These are phyloP conservation scores for Dillenia turbinata DNA, from an alignment of 164 flowering plant species.

Conservation along the genomic window DNA sequence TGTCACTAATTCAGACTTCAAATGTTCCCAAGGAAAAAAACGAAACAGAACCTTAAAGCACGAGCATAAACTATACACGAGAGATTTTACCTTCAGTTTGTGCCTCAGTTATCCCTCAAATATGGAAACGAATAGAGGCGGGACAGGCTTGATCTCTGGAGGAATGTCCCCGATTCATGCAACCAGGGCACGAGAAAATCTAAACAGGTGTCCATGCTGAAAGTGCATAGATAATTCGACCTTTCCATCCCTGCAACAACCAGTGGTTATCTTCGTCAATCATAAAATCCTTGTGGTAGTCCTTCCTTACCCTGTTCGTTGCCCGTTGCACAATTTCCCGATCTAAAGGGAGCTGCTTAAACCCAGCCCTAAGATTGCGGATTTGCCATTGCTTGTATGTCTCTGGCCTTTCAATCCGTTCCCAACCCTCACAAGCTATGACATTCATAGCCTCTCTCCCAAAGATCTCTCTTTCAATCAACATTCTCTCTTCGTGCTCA, in stretches of 20 bases:
- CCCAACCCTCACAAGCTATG: slow-evolving; percentile 80
- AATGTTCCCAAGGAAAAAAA: not conserved
- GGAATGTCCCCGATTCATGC: not conserved
- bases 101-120: not conserved
- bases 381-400: slow-evolving; percentile 84
- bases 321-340: slow-evolving; percentile 36
- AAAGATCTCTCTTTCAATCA: slow-evolving; percentile 58
- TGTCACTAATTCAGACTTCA: too few species aligned
- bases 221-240: slow-evolving; percentile 56
- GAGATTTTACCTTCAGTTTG: not conserved
- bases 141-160: not conserved
- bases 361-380: slow-evolving; percentile 59
- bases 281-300: slow-evolving; percentile 68
- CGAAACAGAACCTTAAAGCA: too few species aligned
- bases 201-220: slow-evolving; percentile 59
- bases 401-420: slow-evolving; percentile 89
- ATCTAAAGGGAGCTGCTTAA: slow-evolving; percentile 55
- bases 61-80: too few species aligned
- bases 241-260: slow-evolving; percentile 89
- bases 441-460: slow-evolving; percentile 69
- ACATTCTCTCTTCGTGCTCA: slow-evolving; percentile 49
- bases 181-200: not conserved
- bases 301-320: slow-evolving; percentile 25
- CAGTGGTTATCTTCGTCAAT: slow-evolving; percentile 66
- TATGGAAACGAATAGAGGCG: not conserved